A percentile compares a stretch with the other conserved stretches of the same genome.
phyloP scores from a whole-genome alignment of 106 monocot genomes.

The Dioscorea alata region DNA sequence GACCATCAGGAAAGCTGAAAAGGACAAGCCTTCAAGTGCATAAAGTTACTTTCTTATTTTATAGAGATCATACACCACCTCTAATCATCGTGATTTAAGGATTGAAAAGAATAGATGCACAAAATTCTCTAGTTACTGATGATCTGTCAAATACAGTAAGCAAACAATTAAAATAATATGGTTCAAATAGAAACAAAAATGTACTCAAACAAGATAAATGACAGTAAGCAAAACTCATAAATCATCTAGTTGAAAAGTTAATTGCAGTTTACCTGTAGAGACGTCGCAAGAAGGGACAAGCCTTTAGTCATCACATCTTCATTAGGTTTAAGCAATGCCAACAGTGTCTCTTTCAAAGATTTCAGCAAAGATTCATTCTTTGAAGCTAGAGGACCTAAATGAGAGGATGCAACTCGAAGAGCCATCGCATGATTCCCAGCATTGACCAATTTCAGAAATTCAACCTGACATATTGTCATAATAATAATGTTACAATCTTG shows the following conservation, averaged over 20 bases:
- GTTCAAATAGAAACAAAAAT: neutral
- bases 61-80: too few relatives aligned
- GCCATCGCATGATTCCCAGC: slow-evolving; percentile 55
- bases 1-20: too few relatives aligned
- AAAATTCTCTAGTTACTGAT: too few relatives aligned
- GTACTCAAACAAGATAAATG: neutral
- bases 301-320: slow-evolving; percentile 45
- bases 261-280: slow-evolving; percentile 56
- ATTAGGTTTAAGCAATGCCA: slow-evolving; percentile 49
- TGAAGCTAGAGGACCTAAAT: slow-evolving; percentile 85
- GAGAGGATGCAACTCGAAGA: slow-evolving; percentile 68
- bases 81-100: too few relatives aligned
- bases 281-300: slow-evolving; percentile 54
- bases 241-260: neutral
- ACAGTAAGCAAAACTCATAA: too few relatives aligned
- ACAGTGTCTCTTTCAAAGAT: slow-evolving; percentile 89
- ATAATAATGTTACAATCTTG: too few relatives aligned
- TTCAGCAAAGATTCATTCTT: slow-evolving; percentile 60
- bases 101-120: too few relatives aligned
- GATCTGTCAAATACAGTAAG: neutral
- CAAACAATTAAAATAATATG: neutral
- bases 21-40: too few relatives aligned
- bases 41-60: too few relatives aligned
- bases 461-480: slow-evolving; percentile 44
- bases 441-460: slow-evolving; percentile 81